Conservation (phyloP, 495 filamentous ascomycete species). For the Apiosordaria backusii region DNA sequence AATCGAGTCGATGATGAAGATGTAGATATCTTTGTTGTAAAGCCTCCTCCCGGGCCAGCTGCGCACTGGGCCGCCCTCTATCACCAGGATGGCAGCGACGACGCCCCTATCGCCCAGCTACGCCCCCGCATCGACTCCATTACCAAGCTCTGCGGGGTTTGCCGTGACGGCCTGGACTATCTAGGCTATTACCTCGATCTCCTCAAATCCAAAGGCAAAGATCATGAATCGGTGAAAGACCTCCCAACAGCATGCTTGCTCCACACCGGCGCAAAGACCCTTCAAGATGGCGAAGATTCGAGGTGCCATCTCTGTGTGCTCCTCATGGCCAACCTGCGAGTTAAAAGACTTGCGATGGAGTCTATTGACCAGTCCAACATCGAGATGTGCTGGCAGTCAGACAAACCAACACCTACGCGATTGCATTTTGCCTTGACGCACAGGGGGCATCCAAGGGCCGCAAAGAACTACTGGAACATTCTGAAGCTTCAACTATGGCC, state of each 20-base stretch:
- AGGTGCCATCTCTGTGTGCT: slow-evolving; percentile 1
- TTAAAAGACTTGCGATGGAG: slow-evolving; percentile 11
- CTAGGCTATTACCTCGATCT: neutral
- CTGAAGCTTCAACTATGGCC: neutral
- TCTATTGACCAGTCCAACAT: slow-evolving; percentile 15
- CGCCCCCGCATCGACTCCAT: neutral
- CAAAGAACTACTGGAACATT: neutral
- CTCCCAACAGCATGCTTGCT: neutral
- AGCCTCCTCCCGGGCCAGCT: neutral
- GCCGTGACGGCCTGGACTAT: neutral
- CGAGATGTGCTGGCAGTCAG: slow-evolving; percentile 16
- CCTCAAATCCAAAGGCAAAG: neutral
- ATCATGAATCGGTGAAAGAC: neutral
- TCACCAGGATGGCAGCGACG: too few species aligned
- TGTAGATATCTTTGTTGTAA: neutral
- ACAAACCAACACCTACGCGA: neutral
- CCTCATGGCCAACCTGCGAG: slow-evolving; percentile 14
- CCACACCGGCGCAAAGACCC: neutral
- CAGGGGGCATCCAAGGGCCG: neutral
- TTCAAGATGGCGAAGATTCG: neutral
- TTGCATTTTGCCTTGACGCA: neutral
- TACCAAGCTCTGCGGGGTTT: neutral
- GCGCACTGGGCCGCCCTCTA: too few species aligned
- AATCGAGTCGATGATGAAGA: neutral
- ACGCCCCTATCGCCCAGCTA: neutral